A percentile compares a stretch with the other conserved stretches of the same genome.
Evolutionary conservation across 768 basidiomycete genomes (phyloP).

Genomic region (Tremella yokohamensis): DNA sequence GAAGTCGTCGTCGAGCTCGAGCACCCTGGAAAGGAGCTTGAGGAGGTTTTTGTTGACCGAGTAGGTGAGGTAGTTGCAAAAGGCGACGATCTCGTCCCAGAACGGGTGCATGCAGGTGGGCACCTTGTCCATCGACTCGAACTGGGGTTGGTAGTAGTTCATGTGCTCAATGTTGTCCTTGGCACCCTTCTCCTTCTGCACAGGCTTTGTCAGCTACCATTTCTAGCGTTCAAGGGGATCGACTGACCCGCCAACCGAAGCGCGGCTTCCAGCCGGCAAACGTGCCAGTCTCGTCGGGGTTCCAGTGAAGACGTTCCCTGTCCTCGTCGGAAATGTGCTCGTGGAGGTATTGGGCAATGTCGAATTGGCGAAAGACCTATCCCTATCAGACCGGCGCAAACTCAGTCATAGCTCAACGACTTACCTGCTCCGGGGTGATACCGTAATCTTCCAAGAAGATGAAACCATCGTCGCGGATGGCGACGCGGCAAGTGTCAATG

Average conservation of each 20-base stretch:
- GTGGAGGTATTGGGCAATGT: slow-evolving; percentile 29
- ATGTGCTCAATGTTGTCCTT: slow-evolving; percentile 27
- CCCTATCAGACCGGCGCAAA: neutral
- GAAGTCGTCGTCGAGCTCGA: slow-evolving; percentile 38
- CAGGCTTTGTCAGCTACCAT: slow-evolving; percentile 1
- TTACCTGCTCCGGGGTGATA: slow-evolving; percentile 25
- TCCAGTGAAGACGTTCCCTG: slow-evolving; percentile 24
- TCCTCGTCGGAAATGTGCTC: slow-evolving; percentile 31
- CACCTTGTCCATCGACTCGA: slow-evolving; percentile 12
- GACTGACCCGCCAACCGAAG: slow-evolving; percentile 24
- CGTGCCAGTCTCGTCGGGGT: slow-evolving; percentile 22
- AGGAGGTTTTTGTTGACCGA: slow-evolving; percentile 34
- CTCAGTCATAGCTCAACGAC: neutral
- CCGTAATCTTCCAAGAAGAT: slow-evolving; percentile 30
- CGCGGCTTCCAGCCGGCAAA: slow-evolving; percentile 33
- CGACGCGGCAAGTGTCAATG: slow-evolving; percentile 19
- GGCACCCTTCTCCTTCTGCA: slow-evolving; percentile 18
- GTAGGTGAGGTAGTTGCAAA: slow-evolving; percentile 27
- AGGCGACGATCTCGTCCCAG: slow-evolving; percentile 31
- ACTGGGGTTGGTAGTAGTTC: slow-evolving; percentile 31
- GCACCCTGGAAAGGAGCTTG: slow-evolving; percentile 31
- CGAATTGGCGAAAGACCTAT: slow-evolving; percentile 32
- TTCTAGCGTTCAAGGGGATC: neutral
- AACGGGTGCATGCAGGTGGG: slow-evolving; percentile 24
- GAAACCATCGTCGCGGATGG: slow-evolving; percentile 35